Base-by-base conservation (phyloP, 2,329 filamentous ascomycete genomes). In the Zelopaecilomyces penicillatus region DNA sequence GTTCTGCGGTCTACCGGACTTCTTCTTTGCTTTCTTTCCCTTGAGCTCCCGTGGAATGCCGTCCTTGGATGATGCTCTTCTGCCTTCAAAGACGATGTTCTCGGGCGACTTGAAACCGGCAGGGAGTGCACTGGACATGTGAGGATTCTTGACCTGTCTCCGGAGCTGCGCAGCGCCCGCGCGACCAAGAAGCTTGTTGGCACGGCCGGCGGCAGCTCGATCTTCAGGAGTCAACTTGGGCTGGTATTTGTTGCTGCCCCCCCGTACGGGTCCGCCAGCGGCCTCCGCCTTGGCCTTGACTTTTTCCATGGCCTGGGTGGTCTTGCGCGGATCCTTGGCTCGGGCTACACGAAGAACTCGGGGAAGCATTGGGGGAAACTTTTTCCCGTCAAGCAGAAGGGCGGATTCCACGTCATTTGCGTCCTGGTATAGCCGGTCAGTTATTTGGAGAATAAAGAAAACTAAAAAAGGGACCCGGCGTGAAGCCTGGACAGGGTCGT, bases 301-400 rank as follows among this genome's bases (percentile, higher is more conserved):
- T 44, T 57, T 54, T 55, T 63, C 52, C 54, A 69, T 52, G 43
- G 76, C 75, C 29, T 73, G 65, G 34, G 66, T 63, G 5, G 77
- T 81, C 64, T 79, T 80, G 58, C 76, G 73, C 32, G 76, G 77
- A 46, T 85, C 85, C 65, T 89, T 91, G 59, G 93, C 93, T 49
- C 93, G 82, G 39, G 80, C 84, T 39, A 98, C 90, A 43, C 93
- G 85, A 31, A 98, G 73, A 53, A 83, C 78, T 38, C 93, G 82
- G 7, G 91, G 91, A n/a, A 97, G 80, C 78, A 96, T 83, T 12
- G 91, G 91, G 11, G 91, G 89, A 59, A 90, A 97, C 57, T 87
- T 93, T 72, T 97, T 95, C 50, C 82, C 90, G 61, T 96, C 78
- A 49, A 91, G 79, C 34, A 94, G 76, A 9, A 98, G 75, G 2